phyloP scores from a whole-genome alignment of 352 stramenopile species.

The Phytophthora chlamydospora region DNA sequence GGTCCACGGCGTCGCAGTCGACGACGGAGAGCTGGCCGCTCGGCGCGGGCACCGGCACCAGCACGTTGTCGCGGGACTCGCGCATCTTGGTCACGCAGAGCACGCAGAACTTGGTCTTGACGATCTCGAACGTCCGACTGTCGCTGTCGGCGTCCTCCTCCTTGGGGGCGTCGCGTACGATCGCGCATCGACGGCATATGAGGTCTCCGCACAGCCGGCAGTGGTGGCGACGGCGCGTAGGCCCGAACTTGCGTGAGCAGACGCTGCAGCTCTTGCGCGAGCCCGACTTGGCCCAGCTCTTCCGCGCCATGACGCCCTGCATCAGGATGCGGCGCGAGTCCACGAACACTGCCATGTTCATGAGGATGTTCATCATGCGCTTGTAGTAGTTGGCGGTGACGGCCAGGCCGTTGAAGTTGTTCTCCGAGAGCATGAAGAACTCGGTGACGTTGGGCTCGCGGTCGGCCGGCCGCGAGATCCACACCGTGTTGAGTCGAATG shows the following conservation, averaged over 20 bases:
- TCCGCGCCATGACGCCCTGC: slow-evolving; percentile 48
- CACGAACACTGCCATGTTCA: slow-evolving; percentile 63
- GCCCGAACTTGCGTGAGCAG: slow-evolving; percentile 65
- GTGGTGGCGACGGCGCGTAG: slow-evolving; percentile 74
- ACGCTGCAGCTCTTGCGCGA: slow-evolving; percentile 64
- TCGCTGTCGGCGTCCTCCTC: slow-evolving; percentile 16
- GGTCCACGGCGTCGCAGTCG: slow-evolving; percentile 23
- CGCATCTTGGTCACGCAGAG: slow-evolving; percentile 70
- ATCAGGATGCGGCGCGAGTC: slow-evolving; percentile 69
- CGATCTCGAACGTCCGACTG: slow-evolving; percentile 56
- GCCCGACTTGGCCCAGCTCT: slow-evolving; percentile 55
- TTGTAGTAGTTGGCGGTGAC: slow-evolving; percentile 53
- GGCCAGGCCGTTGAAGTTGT: slow-evolving; percentile 55
- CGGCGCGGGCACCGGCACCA: slow-evolving; percentile 27
- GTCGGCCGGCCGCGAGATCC: slow-evolving; percentile 48
- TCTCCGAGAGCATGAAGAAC: slow-evolving; percentile 68
- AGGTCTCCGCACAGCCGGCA: slow-evolving; percentile 83
- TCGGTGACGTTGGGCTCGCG: slow-evolving; percentile 46
- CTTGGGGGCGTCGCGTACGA: slow-evolving; percentile 59
- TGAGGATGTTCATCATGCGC: slow-evolving; percentile 62
- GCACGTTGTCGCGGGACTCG: slow-evolving; percentile 27
- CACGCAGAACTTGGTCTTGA: slow-evolving; percentile 77
- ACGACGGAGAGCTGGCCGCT: slow-evolving; percentile 34
- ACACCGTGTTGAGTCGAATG: slow-evolving; percentile 55
- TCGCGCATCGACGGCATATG: slow-evolving; percentile 73